Conservation (phyloP, 2,329 filamentous ascomycete genomes). For the Lasiodiplodia sp. region DNA sequence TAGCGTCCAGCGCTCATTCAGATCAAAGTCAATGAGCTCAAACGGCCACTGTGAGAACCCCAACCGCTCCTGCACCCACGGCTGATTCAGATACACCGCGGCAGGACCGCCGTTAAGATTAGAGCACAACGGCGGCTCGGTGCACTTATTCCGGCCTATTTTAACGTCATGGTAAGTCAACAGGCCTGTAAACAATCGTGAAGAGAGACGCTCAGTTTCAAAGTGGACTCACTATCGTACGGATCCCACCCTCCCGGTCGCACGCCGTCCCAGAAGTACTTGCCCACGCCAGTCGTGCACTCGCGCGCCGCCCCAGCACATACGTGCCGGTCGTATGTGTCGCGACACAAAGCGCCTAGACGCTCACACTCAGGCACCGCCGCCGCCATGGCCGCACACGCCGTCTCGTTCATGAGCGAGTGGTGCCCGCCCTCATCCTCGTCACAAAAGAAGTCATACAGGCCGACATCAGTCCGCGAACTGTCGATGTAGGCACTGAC, state of each 20-base stretch:
- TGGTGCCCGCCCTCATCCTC: not conserved
- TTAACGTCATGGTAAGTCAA: not conserved
- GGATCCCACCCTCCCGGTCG: not conserved
- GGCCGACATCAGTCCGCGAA: not conserved
- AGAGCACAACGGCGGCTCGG: not conserved
- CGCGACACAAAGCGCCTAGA: not conserved
- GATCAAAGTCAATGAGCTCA: not conserved
- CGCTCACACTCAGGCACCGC: not conserved
- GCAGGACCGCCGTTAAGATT: not conserved
- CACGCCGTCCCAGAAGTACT: not conserved
- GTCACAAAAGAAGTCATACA: not conserved
- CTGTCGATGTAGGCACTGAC: not conserved
- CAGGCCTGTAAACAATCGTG: not conserved
- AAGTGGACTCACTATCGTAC: not conserved
- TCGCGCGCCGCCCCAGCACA: not conserved
- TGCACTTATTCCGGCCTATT: not conserved
- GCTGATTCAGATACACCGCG: not conserved
- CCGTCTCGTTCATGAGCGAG: not conserved
- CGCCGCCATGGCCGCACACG: not conserved
- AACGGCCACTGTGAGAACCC: not conserved
- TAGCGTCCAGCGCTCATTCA: not conserved
- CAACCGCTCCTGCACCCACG: conserved; percentile 3
- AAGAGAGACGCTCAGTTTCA: not conserved
- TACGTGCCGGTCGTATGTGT: not conserved
- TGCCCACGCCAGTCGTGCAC: not conserved